These are phyloP conservation scores for Candolleomyces eurysporus DNA, from an alignment of 768 basidiomycete species.

Conservation along the genomic window DNA sequence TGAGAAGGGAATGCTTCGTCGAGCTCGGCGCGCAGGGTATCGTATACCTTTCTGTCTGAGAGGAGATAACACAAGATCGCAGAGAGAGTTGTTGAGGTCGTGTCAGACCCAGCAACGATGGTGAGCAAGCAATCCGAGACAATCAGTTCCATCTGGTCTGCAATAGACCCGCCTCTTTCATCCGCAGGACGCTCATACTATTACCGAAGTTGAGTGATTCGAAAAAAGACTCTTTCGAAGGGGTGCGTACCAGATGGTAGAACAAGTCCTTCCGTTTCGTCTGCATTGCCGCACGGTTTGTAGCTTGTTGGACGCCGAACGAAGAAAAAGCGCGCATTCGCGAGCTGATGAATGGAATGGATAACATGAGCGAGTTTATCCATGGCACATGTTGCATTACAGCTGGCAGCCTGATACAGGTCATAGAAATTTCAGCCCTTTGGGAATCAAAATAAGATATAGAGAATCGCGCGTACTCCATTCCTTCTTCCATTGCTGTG, in stretches of 20 bases:
- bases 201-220: neutral
- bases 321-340: neutral
- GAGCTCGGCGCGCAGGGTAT: slow-evolving; percentile 23
- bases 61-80: slow-evolving; percentile 27
- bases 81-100: slow-evolving; percentile 21
- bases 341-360: slow-evolving; percentile 1
- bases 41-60: slow-evolving; percentile 15
- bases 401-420: slow-evolving; percentile 11
- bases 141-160: slow-evolving; percentile 9
- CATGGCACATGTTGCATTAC: slow-evolving; percentile 14
- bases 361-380: neutral
- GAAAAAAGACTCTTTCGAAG: neutral
- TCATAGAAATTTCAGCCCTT: neutral
- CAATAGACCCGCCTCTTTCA: slow-evolving; percentile 9
- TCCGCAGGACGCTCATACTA: slow-evolving; percentile 15
- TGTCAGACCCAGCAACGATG: slow-evolving; percentile 32
- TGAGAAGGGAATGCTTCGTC: slow-evolving; percentile 15
- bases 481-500: slow-evolving; percentile 19
- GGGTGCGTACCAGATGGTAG: slow-evolving; percentile 22
- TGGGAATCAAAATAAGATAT: neutral
- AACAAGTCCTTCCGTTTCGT: slow-evolving; percentile 21
- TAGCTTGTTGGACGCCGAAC: slow-evolving; percentile 12
- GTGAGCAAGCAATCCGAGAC: slow-evolving; percentile 21
- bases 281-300: slow-evolving; percentile 11
- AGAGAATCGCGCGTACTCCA: slow-evolving; percentile 14